Evolutionary conservation across 1,284 basidiomycete species (phyloP).

Genomic region (Pholiota adiposa): DNA sequence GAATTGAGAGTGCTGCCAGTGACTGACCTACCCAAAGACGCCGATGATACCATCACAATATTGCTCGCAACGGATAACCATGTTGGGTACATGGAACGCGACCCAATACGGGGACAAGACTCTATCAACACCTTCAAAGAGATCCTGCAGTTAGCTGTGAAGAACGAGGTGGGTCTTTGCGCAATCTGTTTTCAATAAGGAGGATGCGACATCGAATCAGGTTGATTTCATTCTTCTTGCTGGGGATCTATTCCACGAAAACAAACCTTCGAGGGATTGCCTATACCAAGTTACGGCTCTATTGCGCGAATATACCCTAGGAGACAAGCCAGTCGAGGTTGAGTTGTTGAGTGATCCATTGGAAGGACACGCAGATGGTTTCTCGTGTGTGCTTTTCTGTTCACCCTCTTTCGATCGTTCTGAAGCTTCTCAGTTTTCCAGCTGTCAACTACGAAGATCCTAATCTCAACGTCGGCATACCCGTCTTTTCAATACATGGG

Average conservation of each 20-base stretch:
- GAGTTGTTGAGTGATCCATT: constrained; percentile 93
- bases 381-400: constrained; percentile 61
- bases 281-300: constrained; percentile 89
- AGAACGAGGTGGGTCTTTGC: constrained; percentile 70
- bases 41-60: constrained; percentile 79
- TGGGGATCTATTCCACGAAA: constrained; percentile 98
- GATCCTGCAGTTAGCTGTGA: constrained; percentile 90
- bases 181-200: neutral
- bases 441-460: constrained; percentile 97
- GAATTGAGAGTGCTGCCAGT: too few relatives aligned
- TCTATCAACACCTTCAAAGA: constrained; percentile 96
- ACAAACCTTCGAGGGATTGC: constrained; percentile 90
- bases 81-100: constrained; percentile 94
- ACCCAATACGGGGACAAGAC: constrained; percentile 94
- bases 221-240: constrained; percentile 95
- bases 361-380: constrained; percentile 85
- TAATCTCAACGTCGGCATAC: constrained; percentile 93
- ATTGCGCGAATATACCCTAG: constrained; percentile 89
- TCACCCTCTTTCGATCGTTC: constrained; percentile 21
- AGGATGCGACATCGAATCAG: constrained; percentile 39
- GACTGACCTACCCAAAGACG: constrained; percentile 38
- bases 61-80: constrained; percentile 95
- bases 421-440: constrained; percentile 73
- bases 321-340: constrained; percentile 85
- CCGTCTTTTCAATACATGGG: constrained; percentile 98